Evolutionary conservation across 306 rosid genomes (phyloP).

Genomic region (Vigna hirtella): DNA sequence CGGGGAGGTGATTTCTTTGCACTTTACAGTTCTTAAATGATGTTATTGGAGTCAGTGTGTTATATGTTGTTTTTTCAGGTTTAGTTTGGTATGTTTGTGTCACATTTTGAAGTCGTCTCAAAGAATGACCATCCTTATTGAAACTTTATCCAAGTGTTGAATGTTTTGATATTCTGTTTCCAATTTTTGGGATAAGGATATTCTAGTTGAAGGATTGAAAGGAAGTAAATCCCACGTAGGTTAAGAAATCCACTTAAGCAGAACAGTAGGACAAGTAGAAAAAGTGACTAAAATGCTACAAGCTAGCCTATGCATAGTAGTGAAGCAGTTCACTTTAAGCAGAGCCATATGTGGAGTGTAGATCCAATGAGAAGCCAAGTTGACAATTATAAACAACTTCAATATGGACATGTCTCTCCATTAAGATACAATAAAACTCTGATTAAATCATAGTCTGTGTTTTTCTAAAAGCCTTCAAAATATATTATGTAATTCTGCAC

Average conservation of each 20-base stretch:
- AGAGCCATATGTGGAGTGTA: neutral
- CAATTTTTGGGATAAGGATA: neutral
- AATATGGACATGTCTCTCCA: neutral
- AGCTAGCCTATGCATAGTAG: neutral
- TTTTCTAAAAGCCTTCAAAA: neutral
- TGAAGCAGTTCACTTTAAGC: neutral
- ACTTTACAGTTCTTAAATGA: neutral
- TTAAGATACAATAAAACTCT: neutral
- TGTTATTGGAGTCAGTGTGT: neutral
- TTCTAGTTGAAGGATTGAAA: neutral
- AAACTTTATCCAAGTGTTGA: neutral
- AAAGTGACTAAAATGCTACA: neutral
- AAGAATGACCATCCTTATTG: neutral
- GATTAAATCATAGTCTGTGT: neutral
- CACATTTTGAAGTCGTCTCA: neutral
- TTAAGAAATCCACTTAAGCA: neutral
- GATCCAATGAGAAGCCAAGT: neutral
- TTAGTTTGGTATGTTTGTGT: neutral
- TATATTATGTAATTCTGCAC: neutral
- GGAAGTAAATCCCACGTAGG: neutral
- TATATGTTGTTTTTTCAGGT: neutral
- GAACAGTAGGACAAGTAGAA: neutral
- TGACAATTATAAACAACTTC: neutral
- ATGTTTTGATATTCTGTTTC: neutral
- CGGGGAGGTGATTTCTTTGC: slow-evolving; percentile 73